Evolutionary conservation across 2,329 filamentous ascomycete species (phyloP).

Genomic region (Bertia moriformis): DNA sequence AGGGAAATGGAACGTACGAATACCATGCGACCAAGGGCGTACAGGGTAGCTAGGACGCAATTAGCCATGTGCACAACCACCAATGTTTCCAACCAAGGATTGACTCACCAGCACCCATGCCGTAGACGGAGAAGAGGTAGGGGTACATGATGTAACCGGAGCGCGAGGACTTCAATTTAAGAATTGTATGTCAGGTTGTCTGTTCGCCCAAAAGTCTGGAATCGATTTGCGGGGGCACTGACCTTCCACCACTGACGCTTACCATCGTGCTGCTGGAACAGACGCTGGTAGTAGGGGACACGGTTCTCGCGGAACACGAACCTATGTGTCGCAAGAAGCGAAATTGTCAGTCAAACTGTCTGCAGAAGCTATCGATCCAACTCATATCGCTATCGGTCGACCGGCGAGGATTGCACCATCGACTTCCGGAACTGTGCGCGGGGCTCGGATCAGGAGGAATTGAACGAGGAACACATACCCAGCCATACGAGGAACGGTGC

Average conservation of each 20-base stretch:
- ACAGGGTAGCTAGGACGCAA: conserved; percentile 15
- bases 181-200: conserved; percentile 6
- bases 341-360: background rate
- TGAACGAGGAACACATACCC: conserved; percentile 17
- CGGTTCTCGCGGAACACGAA: conserved; percentile 51
- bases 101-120: conserved; percentile 28
- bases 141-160: conserved; percentile 43
- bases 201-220: background rate
- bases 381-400: too few relatives aligned
- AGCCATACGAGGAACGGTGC: conserved; percentile 22
- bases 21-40: conserved; percentile 25
- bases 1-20: conserved; percentile 24
- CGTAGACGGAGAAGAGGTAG: conserved; percentile 37
- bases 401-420: too few relatives aligned
- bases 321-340: conserved; percentile 12
- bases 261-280: conserved; percentile 53
- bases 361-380: too few relatives aligned
- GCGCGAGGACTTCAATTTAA: conserved; percentile 27
- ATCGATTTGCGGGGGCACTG: conserved; percentile 14
- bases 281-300: conserved; percentile 52
- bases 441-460: conserved; percentile 3
- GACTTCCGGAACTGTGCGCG: too few relatives aligned
- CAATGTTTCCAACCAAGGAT: conserved; percentile 2
- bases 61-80: conserved; percentile 1
- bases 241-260: conserved; percentile 57